phyloP scores from a whole-genome alignment of 108 stramenopile genomes.

The Nannochloropsis salina region DNA sequence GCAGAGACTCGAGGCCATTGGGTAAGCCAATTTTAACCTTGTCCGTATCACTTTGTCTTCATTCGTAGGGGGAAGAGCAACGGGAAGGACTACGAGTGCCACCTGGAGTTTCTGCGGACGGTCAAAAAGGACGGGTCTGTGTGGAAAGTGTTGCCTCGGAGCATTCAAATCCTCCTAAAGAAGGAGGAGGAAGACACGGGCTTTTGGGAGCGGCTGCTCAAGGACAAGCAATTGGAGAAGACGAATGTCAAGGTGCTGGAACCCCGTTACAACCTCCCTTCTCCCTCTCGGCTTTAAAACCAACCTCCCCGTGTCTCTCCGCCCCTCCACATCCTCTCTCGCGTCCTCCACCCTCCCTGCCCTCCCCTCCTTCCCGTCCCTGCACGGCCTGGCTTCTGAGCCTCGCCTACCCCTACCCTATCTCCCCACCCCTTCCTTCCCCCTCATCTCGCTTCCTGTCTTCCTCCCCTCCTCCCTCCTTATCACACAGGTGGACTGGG shows the following conservation, averaged over 20 bases:
- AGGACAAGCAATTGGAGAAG: conserved; percentile 84
- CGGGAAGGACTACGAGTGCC: conserved; percentile 69
- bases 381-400: neutral
- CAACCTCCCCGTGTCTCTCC: too few relatives aligned
- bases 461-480: neutral
- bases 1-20: neutral
- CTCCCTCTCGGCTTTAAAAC: neutral
- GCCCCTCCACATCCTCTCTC: neutral
- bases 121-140: conserved; percentile 76
- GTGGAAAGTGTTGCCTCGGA: conserved; percentile 82
- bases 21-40: neutral
- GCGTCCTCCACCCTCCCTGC: neutral
- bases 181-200: conserved; percentile 67
- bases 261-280: neutral
- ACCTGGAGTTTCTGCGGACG: conserved; percentile 76
- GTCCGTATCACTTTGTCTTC: neutral
- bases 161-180: conserved; percentile 82
- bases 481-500: conserved; percentile 75
- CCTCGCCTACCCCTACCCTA: neutral
- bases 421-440: neutral
- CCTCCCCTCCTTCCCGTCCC: neutral
- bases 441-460: neutral
- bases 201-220: conserved; percentile 78
- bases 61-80: conserved; percentile 41
- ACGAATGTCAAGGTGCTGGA: conserved; percentile 63